phyloP scores from a whole-genome alignment of 2,329 filamentous ascomycete species.

The Dothidotthia symphoricarpi region DNA sequence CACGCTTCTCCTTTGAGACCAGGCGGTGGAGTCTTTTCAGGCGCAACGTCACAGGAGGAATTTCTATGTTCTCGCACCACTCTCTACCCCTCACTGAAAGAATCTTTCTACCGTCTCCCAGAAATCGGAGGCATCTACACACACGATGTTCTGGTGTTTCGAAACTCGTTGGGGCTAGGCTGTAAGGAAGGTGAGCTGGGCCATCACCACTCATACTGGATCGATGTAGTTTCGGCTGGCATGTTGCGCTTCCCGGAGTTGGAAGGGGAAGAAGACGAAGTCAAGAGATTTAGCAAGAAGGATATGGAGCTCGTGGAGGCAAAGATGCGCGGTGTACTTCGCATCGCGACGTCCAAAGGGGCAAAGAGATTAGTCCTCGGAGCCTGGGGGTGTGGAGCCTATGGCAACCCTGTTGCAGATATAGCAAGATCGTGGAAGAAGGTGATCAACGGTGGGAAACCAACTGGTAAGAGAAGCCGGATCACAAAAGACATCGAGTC shows the following conservation, averaged over 20 bases:
- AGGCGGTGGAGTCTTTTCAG: slow-evolving; percentile 61
- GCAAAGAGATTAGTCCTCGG: slow-evolving; percentile 56
- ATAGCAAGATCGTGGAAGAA: slow-evolving; percentile 57
- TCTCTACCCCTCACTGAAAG: slow-evolving; percentile 57
- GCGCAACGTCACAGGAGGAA: slow-evolving; percentile 62
- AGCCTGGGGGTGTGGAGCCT: slow-evolving; percentile 65
- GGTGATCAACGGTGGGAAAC: slow-evolving; percentile 14
- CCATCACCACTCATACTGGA: slow-evolving; percentile 55
- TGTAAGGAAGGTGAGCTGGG: slow-evolving; percentile 42
- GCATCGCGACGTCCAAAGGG: slow-evolving; percentile 49
- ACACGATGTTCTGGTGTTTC: slow-evolving; percentile 60
- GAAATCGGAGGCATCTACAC: slow-evolving; percentile 59
- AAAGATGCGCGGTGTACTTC: slow-evolving; percentile 60
- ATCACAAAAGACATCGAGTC: slow-evolving; percentile 23
- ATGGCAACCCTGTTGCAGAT: slow-evolving; percentile 61
- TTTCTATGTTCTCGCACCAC: slow-evolving; percentile 62
- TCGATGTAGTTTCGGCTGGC: slow-evolving; percentile 59
- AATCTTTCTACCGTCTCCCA: slow-evolving; percentile 60
- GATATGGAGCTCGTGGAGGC: slow-evolving; percentile 53
- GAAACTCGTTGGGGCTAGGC: slow-evolving; percentile 33
- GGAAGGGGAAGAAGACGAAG: slow-evolving; percentile 43
- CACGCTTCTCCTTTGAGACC: slow-evolving; percentile 63
- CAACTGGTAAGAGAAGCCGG: slow-evolving; percentile 24
- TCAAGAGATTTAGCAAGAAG: slow-evolving; percentile 32
- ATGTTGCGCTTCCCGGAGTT: slow-evolving; percentile 60